Base-by-base conservation (phyloP, 2,329 filamentous ascomycete genomes). In the Aspergillus costaricaensis region DNA sequence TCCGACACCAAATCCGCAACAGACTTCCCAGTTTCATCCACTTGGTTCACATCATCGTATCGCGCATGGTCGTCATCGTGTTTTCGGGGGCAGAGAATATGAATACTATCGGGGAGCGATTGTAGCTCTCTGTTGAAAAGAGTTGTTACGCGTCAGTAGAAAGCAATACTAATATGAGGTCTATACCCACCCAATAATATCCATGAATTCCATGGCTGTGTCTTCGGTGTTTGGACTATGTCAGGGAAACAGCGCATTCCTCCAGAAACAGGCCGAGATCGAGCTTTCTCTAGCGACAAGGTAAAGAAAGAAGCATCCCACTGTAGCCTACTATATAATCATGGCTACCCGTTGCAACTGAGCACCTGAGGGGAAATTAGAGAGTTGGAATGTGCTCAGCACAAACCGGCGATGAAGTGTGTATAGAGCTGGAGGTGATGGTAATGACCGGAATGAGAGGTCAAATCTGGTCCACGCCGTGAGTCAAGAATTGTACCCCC, bases 21-120 rank as follows among this genome's bases (percentile, higher is more conserved):
- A 14, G 59, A 67, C 43, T 69, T 73, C 6, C 70, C 65, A 7
- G 81, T 81, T 41, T 86, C 77, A 43, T 79, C 81, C 14, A 79
- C 76, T 15, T 83, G 81, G 3, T 78, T 76, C 5, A 77, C 72
- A 47, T 87, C 82, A 21, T 88, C 82, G 74, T 91, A 91, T 68
- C 88, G 83, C 64, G 86, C 83, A 19, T 75, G 74, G 63, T 92
- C 90, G 1, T 89, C 84, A 50, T 87, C 83, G 66, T 81, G 77
- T 58, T 85, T 75, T 62, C 85, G 86, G 1, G 90, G 88, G 63
- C 90, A 92, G 61, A 91, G 84, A 55, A 91, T 80, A 69, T 92
- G 90, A 23, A 81, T 77, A 14, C 83, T 74, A 39, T 76, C 72
- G 5, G 79, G 77, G 53, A 80, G 71, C 60, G 72, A 68, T 68